Evolutionary conservation across 192 early-diverging fungal species (phyloP), one percentile per base, ranked within the genome.

Genomic region (Pilaira anomala): DNA sequence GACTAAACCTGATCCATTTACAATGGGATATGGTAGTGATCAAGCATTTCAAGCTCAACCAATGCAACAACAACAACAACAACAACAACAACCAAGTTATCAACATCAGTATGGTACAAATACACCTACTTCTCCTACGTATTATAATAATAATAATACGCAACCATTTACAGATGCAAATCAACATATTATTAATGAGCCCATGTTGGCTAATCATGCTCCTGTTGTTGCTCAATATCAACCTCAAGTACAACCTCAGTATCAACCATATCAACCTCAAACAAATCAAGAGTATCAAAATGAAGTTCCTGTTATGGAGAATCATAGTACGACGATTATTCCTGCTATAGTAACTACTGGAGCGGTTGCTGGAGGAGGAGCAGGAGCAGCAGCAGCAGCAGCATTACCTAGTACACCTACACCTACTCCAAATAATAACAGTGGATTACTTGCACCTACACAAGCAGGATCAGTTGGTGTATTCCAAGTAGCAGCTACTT

Each of bases 381-480:
- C 21, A 18, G 45, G 40, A 36, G 42, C 55, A 18, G 65, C 18
- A 13, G 21, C 22, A 36, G 6, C 19, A 42, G 18, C 66, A 25
- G 33, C 22, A 26, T 5, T 51, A 24, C n/a, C 50, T 41, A 28
- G 19, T 21, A 36, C 41, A 22, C 41, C 51, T 33, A 63, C 48
- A 4, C 6, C 48, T 49, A 29, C 36, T 19, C 39, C 18, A 18
- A 25, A n/a, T n/a, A n/a, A n/a, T n/a, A 62, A 28, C 45, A 62
- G 14, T 39, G 25, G 40, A 12, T 19, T 48, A 56, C 42, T 51
- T 16, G 11, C 26, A 44, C 39, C 66, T 40, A 60, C 57, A 11
- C 55, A 59, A 13, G 66, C 73, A 39, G 72, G 75, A 24, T 76
- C 80, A n/a, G 11, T 85, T 13, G 83, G 83, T 49, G 72, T 76